Base-by-base conservation (phyloP, 2,329 filamentous ascomycete species). In the Fusarium armeniacum region DNA sequence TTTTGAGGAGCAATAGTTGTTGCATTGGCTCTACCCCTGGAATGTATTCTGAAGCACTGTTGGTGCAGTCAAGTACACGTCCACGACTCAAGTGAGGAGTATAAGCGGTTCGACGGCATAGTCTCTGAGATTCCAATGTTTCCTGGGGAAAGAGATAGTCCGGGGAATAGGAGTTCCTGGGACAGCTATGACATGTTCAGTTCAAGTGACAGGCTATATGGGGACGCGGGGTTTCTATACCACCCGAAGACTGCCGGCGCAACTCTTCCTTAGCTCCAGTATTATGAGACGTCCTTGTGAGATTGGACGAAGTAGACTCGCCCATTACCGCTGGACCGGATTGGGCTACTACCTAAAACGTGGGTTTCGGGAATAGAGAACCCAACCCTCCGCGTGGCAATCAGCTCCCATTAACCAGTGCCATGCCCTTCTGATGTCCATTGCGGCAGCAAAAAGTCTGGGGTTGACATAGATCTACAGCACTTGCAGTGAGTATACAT, bases 401-500 rank as follows among this genome's bases (percentile, higher is more conserved):
- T 43, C 52, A 46, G 36, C 47, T 62, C 46, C 36, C 55, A 49
- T 56, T 43, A 59, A 47, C 33, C 46, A 70, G 16, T 50, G 15
- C 47, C 49, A 41, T 67, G 43, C 57, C 33, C 44, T 50, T 12
- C 35, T 56, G 45, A 47, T 22, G 55, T 54, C 46, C 51, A 36
- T 56, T 33, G 45, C 30, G 54, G 52, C 61, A 44, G 36, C 28
- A 20, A n/a, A 22, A 60, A 69, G 52, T 71, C 64, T 62, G 67
- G 57, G 61, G 68, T 53, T 55, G 20, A 9, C 9, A 18, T 22
- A 71, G 67, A 71, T 68, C 67, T 70, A n/a, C 58, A 40, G 33
- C 28, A 40, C 49, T n/a, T 56, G 43, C 62, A 66, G 43, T 18
- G n/a, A 55, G 46, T 54, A 64, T 36, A 35, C 15, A n/a, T 47